These are phyloP conservation scores for Leptodontidium sp. DNA, from an alignment of 2,329 filamentous ascomycete species.

Conservation along the genomic window DNA sequence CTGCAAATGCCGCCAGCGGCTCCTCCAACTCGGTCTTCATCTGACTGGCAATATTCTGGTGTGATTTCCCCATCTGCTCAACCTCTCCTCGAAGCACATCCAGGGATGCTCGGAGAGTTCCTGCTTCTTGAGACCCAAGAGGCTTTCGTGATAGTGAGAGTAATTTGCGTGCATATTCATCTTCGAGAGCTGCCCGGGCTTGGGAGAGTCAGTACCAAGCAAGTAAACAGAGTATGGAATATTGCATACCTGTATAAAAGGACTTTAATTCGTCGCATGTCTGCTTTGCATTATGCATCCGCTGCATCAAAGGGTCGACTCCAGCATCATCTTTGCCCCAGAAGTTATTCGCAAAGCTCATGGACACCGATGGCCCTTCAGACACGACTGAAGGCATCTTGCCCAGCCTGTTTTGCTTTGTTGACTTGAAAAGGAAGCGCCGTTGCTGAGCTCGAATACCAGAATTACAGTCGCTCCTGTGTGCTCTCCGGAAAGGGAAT, in stretches of 20 bases:
- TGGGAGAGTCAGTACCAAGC: slow-evolving; percentile 21
- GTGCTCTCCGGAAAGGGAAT: background rate
- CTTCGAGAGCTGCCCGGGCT: slow-evolving; percentile 93
- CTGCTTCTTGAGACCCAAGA: slow-evolving; percentile 86
- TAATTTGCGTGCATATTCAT: slow-evolving; percentile 93
- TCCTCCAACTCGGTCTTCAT: slow-evolving; percentile 98
- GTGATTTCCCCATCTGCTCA: slow-evolving; percentile 92
- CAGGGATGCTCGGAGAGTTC: slow-evolving; percentile 82
- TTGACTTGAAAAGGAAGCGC: slow-evolving; percentile 9
- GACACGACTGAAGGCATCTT: slow-evolving; percentile 31
- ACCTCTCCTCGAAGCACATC: slow-evolving; percentile 90
- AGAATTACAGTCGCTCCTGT: background rate
- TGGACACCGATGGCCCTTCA: slow-evolving; percentile 48
- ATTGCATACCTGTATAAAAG: slow-evolving; percentile 80
- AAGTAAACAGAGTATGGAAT: slow-evolving; percentile 10
- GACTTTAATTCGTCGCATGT: slow-evolving; percentile 92
- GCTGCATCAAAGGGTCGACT: slow-evolving; percentile 87
- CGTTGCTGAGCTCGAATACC: background rate
- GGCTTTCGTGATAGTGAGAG: slow-evolving; percentile 86
- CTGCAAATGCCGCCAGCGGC: slow-evolving; percentile 87
- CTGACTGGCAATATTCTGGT: slow-evolving; percentile 87
- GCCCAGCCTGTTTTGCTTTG: slow-evolving; percentile 16
- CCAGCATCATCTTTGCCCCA: slow-evolving; percentile 99
- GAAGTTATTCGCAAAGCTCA: slow-evolving; percentile 91
- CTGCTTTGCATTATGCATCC: slow-evolving; percentile 93